Evolutionary conservation across 2,329 filamentous ascomycete species (phyloP), one percentile per base, ranked within the genome.

Genomic region (Ophiostoma sp.): DNA sequence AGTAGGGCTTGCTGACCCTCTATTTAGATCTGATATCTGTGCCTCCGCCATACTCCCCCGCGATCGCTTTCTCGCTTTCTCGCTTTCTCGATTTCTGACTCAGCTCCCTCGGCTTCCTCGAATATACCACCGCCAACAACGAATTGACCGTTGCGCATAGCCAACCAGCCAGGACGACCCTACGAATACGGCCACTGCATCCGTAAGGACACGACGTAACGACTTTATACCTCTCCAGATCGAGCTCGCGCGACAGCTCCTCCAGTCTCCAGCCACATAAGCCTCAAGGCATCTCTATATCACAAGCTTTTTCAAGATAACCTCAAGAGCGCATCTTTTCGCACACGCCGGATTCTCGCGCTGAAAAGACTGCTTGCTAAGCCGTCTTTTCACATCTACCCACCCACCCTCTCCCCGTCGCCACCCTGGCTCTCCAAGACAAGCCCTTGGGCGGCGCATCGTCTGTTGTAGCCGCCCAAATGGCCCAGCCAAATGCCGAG

Each of bases 401-500:
- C 35, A 17, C 15, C n/a, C 44, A 52, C 65, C n/a, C 57, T 7
- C 48, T 31, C 62, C 69, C 54, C 23, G 33, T 77, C 81, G 82
- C 81, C 86, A 89, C 81, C 79, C 86, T 89, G 87, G 85, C 85
- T 81, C 83, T 89, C 79, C 84, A 87, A 81, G 81, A 84, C 74
- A 84, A 84, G 78, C 79, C 83, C 75, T 84, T 86, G 83, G 85
- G 87, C 84, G 84, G 83, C 84, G 86, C 85, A 82, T 83, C 86
- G 81, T 83, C 83, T 84, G 87, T 85, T 85, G 86, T 85, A 86
- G 87, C 86, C 85, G 87, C 86, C 85, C 83, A 84, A 79, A 90
- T 89, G 87, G 86, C 87, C 85, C 86, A 88, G 85, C 86, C 86
- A 80, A 85, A 81, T 83, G 84, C 84, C 82, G 86, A 87, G 80